phyloP scores from a whole-genome alignment of 2,329 filamentous ascomycete genomes.

The Zelopaecilomyces penicillatus region DNA sequence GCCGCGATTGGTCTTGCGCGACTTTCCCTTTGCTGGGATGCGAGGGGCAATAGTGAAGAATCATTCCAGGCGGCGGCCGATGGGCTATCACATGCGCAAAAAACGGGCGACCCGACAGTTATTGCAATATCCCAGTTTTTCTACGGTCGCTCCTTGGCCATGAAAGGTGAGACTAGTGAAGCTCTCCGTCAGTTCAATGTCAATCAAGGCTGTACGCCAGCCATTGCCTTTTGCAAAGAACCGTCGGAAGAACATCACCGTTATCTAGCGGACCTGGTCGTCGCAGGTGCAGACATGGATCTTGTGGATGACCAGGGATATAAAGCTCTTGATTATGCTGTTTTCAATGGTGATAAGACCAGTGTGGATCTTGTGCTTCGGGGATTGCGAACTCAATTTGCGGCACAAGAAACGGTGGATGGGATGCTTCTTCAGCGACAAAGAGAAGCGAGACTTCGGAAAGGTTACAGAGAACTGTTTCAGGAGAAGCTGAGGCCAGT shows the following conservation, averaged over 20 bases:
- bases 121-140: conserved; percentile 24
- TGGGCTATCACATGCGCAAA: too few species aligned
- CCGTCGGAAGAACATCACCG: conserved; percentile 25
- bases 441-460: conserved; percentile 21
- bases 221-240: conserved; percentile 30
- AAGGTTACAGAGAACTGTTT: conserved; percentile 27
- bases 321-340: conserved; percentile 28
- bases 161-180: conserved; percentile 14
- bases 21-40: conserved; percentile 24
- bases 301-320: conserved; percentile 26
- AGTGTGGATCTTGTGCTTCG: conserved; percentile 19
- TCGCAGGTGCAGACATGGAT: conserved; percentile 23
- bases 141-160: conserved; percentile 21
- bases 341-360: conserved; percentile 21
- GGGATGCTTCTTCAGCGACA: neutral
- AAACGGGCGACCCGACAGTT: conserved; percentile 16
- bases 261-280: conserved; percentile 25
- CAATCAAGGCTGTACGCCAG: conserved; percentile 17
- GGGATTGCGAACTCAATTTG: conserved; percentile 11
- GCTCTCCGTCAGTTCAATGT: conserved; percentile 23
- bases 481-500: conserved; percentile 27
- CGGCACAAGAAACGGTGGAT: too few species aligned
- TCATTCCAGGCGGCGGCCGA: too few species aligned
- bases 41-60: too few species aligned
- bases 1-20: conserved; percentile 22